These are phyloP conservation scores for Neoscytalidium dimidiatum DNA, from an alignment of 2,329 filamentous ascomycete species.

Conservation along the genomic window DNA sequence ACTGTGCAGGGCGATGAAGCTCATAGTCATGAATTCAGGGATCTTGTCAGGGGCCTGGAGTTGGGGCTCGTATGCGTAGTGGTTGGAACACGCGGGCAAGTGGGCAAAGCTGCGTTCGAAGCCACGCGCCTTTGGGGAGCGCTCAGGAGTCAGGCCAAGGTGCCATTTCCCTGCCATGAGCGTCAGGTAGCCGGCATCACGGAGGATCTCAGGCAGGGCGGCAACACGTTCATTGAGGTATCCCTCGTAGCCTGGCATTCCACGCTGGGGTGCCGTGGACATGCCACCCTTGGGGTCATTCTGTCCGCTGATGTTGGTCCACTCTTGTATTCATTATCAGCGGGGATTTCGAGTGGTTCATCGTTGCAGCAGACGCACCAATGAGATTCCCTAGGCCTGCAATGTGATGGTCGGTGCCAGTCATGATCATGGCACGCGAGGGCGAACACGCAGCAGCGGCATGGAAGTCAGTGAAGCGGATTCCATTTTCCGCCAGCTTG, in stretches of 20 bases:
- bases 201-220: slow-evolving; percentile 60
- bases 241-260: slow-evolving; percentile 63
- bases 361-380: background rate
- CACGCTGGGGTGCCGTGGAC: slow-evolving; percentile 57
- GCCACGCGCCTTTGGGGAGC: slow-evolving; percentile 57
- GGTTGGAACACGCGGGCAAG: slow-evolving; percentile 52
- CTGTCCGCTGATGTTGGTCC: slow-evolving; percentile 57
- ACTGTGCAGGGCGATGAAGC: slow-evolving; percentile 41
- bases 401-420: slow-evolving; percentile 63
- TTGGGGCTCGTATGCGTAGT: slow-evolving; percentile 57
- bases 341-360: no score
- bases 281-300: slow-evolving; percentile 55
- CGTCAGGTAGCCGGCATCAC: slow-evolving; percentile 61
- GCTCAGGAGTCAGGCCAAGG: slow-evolving; percentile 60
- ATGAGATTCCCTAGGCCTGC: slow-evolving; percentile 54
- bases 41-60: slow-evolving; percentile 35
- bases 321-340: slow-evolving; percentile 40
- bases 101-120: slow-evolving; percentile 63
- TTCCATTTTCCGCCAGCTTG: slow-evolving; percentile 47
- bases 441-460: slow-evolving; percentile 67
- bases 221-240: slow-evolving; percentile 63
- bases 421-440: slow-evolving; percentile 67
- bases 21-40: slow-evolving; percentile 46
- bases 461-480: slow-evolving; percentile 67
- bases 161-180: slow-evolving; percentile 67